A percentile compares a stretch with the other conserved stretches of the same genome.
Evolutionary conservation across 495 filamentous ascomycete genomes (phyloP).

Genomic region (Penicillium robsamsonii): DNA sequence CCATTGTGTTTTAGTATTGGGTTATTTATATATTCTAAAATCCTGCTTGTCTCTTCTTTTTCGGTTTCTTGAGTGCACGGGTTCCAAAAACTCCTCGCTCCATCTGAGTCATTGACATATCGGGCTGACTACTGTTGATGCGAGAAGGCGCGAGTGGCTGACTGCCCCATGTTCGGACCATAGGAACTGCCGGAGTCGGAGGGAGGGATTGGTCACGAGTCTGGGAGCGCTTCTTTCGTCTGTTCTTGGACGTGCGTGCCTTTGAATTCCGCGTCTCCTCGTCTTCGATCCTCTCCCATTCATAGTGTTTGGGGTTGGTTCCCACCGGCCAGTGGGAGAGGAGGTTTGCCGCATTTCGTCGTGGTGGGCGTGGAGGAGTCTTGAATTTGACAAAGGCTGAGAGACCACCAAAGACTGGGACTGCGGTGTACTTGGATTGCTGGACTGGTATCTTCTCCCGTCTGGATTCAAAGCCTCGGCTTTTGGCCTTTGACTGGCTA

Average conservation of each 20-base stretch:
- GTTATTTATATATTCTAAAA: slow-evolving; percentile 30
- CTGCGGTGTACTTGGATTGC: slow-evolving; percentile 4
- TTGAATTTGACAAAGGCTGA: slow-evolving; percentile 34
- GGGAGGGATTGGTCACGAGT: slow-evolving; percentile 22
- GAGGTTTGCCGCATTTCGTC: slow-evolving; percentile 31
- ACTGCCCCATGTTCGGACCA: slow-evolving; percentile 35
- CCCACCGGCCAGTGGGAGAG: slow-evolving; percentile 46
- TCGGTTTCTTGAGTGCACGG: slow-evolving; percentile 33
- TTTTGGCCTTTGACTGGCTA: slow-evolving; percentile 14
- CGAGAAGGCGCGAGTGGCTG: slow-evolving; percentile 34
- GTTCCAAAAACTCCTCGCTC: slow-evolving; percentile 44
- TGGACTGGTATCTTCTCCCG: neutral
- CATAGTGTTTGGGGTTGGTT: slow-evolving; percentile 36
- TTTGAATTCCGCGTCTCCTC: slow-evolving; percentile 22
- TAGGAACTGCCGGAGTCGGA: slow-evolving; percentile 27
- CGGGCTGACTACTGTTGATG: slow-evolving; percentile 40
- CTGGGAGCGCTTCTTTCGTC: slow-evolving; percentile 27
- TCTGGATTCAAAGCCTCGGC: neutral
- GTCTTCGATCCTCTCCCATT: slow-evolving; percentile 36
- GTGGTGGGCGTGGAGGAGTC: slow-evolving; percentile 19
- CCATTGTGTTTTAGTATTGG: slow-evolving; percentile 15
- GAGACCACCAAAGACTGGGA: slow-evolving; percentile 26
- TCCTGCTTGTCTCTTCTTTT: slow-evolving; percentile 44
- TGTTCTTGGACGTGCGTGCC: slow-evolving; percentile 23
- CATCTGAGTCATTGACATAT: slow-evolving; percentile 35